Evolutionary conservation across 768 basidiomycete species (phyloP).

Genomic region (Suillus cothurnatus): DNA sequence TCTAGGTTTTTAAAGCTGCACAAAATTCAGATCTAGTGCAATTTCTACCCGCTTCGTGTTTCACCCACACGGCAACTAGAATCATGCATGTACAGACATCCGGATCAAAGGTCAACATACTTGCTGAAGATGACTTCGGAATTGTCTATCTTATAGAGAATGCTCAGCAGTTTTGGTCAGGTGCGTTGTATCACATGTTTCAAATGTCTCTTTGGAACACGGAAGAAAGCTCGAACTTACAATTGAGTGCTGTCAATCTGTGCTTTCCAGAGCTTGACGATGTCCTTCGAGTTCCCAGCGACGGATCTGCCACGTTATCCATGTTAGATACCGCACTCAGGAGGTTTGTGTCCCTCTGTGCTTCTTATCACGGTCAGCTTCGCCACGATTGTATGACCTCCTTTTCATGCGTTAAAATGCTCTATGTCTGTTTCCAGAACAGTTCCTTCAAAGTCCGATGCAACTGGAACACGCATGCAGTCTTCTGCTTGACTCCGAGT

Average conservation of each 20-base stretch:
- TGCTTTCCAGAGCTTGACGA: slow-evolving; percentile 79
- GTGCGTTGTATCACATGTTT: slow-evolving; percentile 44
- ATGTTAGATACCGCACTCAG: slow-evolving; percentile 78
- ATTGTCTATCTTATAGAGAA: slow-evolving; percentile 83
- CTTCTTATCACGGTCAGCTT: slow-evolving; percentile 81
- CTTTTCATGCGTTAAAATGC: neutral
- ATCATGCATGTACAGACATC: slow-evolving; percentile 21
- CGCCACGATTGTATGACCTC: slow-evolving; percentile 4
- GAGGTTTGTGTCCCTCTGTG: slow-evolving; percentile 77
- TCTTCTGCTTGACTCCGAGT: slow-evolving; percentile 77
- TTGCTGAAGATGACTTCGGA: slow-evolving; percentile 65
- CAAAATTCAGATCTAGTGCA: slow-evolving; percentile 1
- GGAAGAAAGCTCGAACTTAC: slow-evolving; percentile 11
- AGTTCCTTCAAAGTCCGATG: slow-evolving; percentile 80
- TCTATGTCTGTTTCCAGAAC: slow-evolving; percentile 49
- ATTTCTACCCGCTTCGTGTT: slow-evolving; percentile 11
- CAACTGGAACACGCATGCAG: slow-evolving; percentile 86
- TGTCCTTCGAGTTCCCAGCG: slow-evolving; percentile 64
- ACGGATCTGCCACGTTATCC: slow-evolving; percentile 60
- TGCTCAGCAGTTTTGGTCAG: slow-evolving; percentile 89
- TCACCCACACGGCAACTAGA: slow-evolving; percentile 1
- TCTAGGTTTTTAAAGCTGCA: neutral
- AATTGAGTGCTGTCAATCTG: slow-evolving; percentile 1
- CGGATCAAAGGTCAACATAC: slow-evolving; percentile 20
- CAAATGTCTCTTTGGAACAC: slow-evolving; percentile 9